Percentiles rank a stretch among this genome's conserved stretches.
These are phyloP conservation scores for Ogataea salicorniae DNA, from an alignment of 805 yeast genomes.

Conservation along the genomic window DNA sequence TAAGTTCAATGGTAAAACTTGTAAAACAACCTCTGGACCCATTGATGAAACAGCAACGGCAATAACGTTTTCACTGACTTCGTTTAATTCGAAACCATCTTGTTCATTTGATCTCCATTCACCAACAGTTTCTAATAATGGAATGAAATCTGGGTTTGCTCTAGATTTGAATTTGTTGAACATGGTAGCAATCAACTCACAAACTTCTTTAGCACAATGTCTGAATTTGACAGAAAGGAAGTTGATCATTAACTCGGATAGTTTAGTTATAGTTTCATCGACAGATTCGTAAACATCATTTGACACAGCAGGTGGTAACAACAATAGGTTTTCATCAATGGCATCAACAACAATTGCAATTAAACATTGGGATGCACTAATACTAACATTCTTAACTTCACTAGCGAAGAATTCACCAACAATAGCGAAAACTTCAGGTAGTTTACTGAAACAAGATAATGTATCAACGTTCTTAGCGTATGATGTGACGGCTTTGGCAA, in stretches of 20 bases:
- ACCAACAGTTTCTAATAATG: slow-evolving; percentile 69
- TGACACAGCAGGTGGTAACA: slow-evolving; percentile 47
- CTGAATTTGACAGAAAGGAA: slow-evolving; percentile 70
- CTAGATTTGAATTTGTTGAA: slow-evolving; percentile 60
- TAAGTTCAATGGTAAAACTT: slow-evolving; percentile 74
- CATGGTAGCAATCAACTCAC: slow-evolving; percentile 60
- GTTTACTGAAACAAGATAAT: slow-evolving; percentile 44
- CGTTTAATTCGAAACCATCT: slow-evolving; percentile 59
- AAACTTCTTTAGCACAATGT: slow-evolving; percentile 67
- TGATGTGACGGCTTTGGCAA: slow-evolving; percentile 71
- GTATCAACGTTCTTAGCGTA: slow-evolving; percentile 46
- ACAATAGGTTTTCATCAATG: slow-evolving; percentile 53
- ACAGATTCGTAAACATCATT: slow-evolving; percentile 48
- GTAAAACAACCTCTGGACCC: slow-evolving; percentile 83
- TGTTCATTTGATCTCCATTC: slow-evolving; percentile 79
- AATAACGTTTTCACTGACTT: slow-evolving; percentile 75
- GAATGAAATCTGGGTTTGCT: slow-evolving; percentile 65
- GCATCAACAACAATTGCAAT: slow-evolving; percentile 71
- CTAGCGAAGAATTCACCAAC: slow-evolving; percentile 65
- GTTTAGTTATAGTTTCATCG: slow-evolving; percentile 45
- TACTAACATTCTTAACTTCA: slow-evolving; percentile 56
- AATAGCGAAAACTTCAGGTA: slow-evolving; percentile 52
- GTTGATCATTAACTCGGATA: slow-evolving; percentile 49
- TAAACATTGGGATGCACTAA: slow-evolving; percentile 81
- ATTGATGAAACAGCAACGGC: slow-evolving; percentile 71